Base-by-base conservation (phyloP, 441 rosid genomes). In the Adansonia rubrostipa region DNA sequence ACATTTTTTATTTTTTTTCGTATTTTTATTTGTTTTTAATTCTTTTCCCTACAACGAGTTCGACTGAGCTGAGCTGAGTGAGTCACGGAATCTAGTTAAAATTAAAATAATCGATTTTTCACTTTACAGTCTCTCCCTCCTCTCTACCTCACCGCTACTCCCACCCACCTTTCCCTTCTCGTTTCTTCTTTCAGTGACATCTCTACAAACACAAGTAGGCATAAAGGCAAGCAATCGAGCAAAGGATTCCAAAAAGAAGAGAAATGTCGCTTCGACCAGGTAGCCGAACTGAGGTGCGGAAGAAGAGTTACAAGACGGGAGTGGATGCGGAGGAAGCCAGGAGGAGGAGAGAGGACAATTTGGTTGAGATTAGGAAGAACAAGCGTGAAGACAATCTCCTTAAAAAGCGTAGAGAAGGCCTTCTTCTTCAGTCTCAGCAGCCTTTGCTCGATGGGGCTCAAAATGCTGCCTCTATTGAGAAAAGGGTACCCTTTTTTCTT, bases 321-420 rank as follows among this genome's bases (percentile, higher is more conserved):
- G 91, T 89, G 62, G 93, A 89, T 44, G 93, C 90, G 48, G 93
- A 90, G 50, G 91, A 90, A 74, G 90, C 90, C 22, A 85, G 93
- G 67, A 81, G 93, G 85, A 72, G 93, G 80, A 85, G 93, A 77
- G 93, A 90, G 74, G 93, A 90, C 86, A 88, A 90, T 72, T 83
- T 88, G 88, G 89, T 90, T 56, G 91, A 88, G 91, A 90, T 90
- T 84, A 81, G 93, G 71, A 88, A 88, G 85, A 87, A 80, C 83
- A 90, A 88, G 81, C 88, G 93, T 13, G 93, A 90, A 79, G 93
- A 90, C 57, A 90, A 83, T 84, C 86, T 90, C 54, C 87, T 86
- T 68, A 90, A 90, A 89, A 88, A 88, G 78, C 83, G 93, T 5
- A 87, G 93, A 11, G 93, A 90, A 81, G 93, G 90, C 6, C 87